These are phyloP conservation scores for Aureobasidium sp. DNA, from an alignment of 2,329 filamentous ascomycete species.

Conservation along the genomic window DNA sequence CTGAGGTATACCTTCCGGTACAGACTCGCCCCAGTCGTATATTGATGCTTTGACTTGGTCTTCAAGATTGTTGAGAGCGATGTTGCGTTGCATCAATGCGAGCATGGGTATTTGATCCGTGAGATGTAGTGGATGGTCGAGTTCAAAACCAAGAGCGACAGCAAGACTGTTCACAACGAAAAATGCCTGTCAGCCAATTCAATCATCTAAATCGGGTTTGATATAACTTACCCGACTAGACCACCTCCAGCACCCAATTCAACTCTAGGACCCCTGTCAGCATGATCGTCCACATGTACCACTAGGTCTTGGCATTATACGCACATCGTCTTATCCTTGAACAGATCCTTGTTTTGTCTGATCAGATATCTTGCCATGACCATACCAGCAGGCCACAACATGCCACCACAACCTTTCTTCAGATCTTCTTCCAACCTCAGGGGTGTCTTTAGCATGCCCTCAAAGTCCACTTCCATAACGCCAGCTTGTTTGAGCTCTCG, in stretches of 20 bases:
- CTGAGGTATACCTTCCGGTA: slow-evolving; percentile 36
- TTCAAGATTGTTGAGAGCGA: slow-evolving; percentile 67
- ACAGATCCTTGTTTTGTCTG: slow-evolving; percentile 56
- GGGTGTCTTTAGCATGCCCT: slow-evolving; percentile 60
- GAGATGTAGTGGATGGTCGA: slow-evolving; percentile 58
- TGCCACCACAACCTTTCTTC: slow-evolving; percentile 80
- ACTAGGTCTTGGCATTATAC: slow-evolving; percentile 30
- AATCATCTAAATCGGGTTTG: background rate
- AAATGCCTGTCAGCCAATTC: background rate
- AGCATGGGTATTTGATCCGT: slow-evolving; percentile 88
- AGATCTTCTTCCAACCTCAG: slow-evolving; percentile 80
- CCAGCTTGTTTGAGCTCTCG: slow-evolving; percentile 46
- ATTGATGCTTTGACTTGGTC: slow-evolving; percentile 58
- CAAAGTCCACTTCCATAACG: slow-evolving; percentile 55
- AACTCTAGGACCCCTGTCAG: slow-evolving; percentile 48
- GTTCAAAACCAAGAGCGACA: slow-evolving; percentile 49
- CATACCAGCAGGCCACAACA: slow-evolving; percentile 92
- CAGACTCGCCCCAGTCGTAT: slow-evolving; percentile 64
- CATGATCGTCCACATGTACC: background rate
- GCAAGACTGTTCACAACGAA: slow-evolving; percentile 39
- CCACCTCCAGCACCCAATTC: slow-evolving; percentile 91
- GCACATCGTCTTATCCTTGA: slow-evolving; percentile 66
- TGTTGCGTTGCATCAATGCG: slow-evolving; percentile 77
- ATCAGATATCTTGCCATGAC: slow-evolving; percentile 81
- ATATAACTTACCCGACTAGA: slow-evolving; percentile 55